Evolutionary conservation across 768 basidiomycete genomes (phyloP).

Genomic region (Antrodiella citrinella): DNA sequence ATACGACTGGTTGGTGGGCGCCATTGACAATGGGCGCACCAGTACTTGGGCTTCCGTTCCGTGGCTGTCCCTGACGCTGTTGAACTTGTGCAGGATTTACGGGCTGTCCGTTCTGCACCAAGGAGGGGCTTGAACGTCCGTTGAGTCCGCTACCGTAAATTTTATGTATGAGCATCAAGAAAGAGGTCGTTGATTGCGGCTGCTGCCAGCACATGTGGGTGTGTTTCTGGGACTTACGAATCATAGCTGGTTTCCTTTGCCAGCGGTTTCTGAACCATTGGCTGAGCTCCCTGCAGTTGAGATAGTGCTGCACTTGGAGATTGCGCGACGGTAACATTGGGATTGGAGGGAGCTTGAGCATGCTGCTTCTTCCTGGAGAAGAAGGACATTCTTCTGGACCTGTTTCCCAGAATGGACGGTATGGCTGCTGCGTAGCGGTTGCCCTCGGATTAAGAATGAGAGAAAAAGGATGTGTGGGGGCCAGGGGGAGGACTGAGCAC

Average conservation of each 20-base stretch:
- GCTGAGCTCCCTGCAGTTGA: conserved; percentile 22
- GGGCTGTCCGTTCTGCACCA: conserved; percentile 11
- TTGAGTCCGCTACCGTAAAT: conserved; percentile 17
- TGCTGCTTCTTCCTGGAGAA: conserved; percentile 79
- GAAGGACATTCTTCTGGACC: conserved; percentile 80
- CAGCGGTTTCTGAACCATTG: conserved; percentile 24
- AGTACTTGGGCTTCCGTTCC: conserved; percentile 9
- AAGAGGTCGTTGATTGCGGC: conserved; percentile 3
- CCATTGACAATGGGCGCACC: conserved; percentile 8
- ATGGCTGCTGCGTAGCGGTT: conserved; percentile 37
- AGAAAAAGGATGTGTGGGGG: conserved; percentile 1
- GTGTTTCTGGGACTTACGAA: conserved; percentile 16
- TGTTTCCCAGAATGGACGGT: conserved; percentile 55
- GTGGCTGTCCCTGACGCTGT: conserved; percentile 20
- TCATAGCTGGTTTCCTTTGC: conserved; percentile 24
- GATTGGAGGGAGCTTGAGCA: conserved; percentile 23
- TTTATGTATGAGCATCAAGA: conserved; percentile 1
- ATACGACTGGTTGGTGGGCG: conserved; percentile 11
- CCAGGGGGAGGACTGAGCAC: background rate
- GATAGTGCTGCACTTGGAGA: conserved; percentile 58
- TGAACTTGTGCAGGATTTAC: conserved; percentile 11
- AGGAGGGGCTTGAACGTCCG: conserved; percentile 21
- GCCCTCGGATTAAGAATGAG: background rate
- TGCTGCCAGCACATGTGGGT: conserved; percentile 1
- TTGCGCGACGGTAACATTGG: conserved; percentile 47